These are phyloP conservation scores for Mrakia frigida DNA, from an alignment of 768 basidiomycete genomes.

Conservation along the genomic window DNA sequence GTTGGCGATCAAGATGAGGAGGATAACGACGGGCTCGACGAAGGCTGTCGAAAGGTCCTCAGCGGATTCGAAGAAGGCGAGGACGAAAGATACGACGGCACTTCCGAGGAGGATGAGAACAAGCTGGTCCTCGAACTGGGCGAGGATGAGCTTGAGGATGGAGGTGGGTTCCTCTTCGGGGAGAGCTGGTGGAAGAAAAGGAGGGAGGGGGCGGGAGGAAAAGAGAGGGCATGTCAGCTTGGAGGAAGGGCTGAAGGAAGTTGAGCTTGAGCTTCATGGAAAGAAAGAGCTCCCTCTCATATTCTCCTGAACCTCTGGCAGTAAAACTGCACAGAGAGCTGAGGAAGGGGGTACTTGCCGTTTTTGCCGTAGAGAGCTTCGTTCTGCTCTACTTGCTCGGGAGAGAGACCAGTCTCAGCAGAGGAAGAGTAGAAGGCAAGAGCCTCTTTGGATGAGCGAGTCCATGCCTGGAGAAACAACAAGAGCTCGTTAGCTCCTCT, in stretches of 20 bases:
- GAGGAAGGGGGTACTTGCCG: constrained; percentile 34
- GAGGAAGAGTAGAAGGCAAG: constrained; percentile 70
- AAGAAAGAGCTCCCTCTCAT: not conserved
- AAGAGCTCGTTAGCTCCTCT: not conserved
- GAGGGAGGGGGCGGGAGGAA: not conserved
- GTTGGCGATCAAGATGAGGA: constrained; percentile 92
- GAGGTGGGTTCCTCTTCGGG: constrained; percentile 89
- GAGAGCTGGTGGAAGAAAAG: constrained; percentile 57
- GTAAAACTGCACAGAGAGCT: not conserved
- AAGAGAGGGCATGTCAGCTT: not conserved
- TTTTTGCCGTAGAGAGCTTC: constrained; percentile 47
- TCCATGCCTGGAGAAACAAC: constrained; percentile 58
- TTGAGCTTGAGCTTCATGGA: not conserved
- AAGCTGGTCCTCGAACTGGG: constrained; percentile 98
- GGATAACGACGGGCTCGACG: constrained; percentile 90
- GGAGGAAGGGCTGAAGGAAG: not conserved
- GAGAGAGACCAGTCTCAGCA: constrained; percentile 57
- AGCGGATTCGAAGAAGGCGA: constrained; percentile 77
- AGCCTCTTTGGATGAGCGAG: constrained; percentile 61
- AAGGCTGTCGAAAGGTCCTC: constrained; percentile 72
- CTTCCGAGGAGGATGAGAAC: constrained; percentile 94
- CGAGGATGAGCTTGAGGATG: constrained; percentile 89
- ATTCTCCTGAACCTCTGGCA: not conserved
- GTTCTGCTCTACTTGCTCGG: constrained; percentile 65
- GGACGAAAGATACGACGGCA: constrained; percentile 84